Conservation (phyloP, 768 basidiomycete species). For the Pleurotus salmoneostramineus region DNA sequence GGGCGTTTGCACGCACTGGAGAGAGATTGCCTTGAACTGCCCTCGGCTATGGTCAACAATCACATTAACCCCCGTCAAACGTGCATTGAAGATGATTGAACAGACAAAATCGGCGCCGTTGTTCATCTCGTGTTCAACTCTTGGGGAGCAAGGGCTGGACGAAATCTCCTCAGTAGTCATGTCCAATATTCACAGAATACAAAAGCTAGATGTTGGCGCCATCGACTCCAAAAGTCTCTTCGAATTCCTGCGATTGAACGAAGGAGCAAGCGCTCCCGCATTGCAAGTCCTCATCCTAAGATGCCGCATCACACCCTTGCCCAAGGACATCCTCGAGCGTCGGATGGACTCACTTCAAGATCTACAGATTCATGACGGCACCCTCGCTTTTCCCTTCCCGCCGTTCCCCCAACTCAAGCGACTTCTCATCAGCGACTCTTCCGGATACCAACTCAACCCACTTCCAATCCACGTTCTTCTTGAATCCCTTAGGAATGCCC, state of each 20-base stretch:
- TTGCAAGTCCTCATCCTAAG: neutral
- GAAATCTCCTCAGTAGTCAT: neutral
- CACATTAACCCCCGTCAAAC: neutral
- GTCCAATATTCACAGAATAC: neutral
- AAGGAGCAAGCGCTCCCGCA: neutral
- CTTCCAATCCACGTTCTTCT: neutral
- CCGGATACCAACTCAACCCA: neutral
- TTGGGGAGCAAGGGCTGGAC: neutral
- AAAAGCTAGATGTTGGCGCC: neutral
- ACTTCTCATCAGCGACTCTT: neutral
- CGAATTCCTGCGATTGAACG: neutral
- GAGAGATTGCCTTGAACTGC: neutral
- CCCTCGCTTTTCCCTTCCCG: neutral
- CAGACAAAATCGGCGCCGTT: neutral
- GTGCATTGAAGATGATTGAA: neutral
- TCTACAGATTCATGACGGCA: neutral
- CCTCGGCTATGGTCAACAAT: neutral
- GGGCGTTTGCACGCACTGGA: neutral
- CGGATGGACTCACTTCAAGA: neutral
- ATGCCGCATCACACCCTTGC: neutral
- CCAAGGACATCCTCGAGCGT: neutral
- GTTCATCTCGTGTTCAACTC: neutral
- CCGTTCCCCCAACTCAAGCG: neutral
- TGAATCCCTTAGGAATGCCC: neutral
- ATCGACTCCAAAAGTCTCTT: neutral